A percentile compares a stretch with the other conserved stretches of the same genome.
Evolutionary conservation across 2,329 filamentous ascomycete genomes (phyloP).

Genomic region (Fusarium protoensiforme): DNA sequence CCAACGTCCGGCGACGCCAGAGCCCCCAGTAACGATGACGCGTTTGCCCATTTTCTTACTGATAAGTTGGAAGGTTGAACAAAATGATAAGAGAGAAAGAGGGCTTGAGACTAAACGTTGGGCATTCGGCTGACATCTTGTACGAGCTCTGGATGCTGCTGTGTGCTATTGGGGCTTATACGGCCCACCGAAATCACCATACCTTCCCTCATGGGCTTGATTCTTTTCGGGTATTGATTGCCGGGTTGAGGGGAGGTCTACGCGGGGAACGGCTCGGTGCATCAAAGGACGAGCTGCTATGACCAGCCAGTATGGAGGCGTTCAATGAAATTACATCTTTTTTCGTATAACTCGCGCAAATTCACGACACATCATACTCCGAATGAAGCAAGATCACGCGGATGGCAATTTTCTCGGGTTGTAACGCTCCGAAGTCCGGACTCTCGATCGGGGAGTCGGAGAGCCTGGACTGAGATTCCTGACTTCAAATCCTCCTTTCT

Average conservation of each 20-base stretch:
- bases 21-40: neutral
- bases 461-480: neutral
- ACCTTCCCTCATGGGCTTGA: neutral
- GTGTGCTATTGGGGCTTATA: neutral
- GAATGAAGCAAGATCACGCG: neutral
- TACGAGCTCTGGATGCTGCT: too few species aligned
- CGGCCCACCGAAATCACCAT: neutral
- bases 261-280: neutral
- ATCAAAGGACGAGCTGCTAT: neutral
- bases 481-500: neutral
- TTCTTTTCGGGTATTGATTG: neutral
- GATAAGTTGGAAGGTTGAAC: neutral
- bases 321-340: neutral
- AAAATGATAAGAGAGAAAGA: neutral
- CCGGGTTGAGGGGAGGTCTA: neutral
- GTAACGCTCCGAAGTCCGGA: neutral
- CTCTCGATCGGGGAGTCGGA: too few species aligned
- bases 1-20: neutral
- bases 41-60: neutral
- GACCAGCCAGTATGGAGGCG: neutral
- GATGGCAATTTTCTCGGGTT: neutral
- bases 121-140: neutral
- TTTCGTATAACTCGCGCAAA: too few species aligned
- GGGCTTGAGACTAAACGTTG: neutral
- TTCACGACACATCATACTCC: neutral